Percentiles rank a stretch among this genome's conserved stretches.
phyloP scores from a whole-genome alignment of 108 stramenopile genomes.

The Nannochloropsis granulata region DNA sequence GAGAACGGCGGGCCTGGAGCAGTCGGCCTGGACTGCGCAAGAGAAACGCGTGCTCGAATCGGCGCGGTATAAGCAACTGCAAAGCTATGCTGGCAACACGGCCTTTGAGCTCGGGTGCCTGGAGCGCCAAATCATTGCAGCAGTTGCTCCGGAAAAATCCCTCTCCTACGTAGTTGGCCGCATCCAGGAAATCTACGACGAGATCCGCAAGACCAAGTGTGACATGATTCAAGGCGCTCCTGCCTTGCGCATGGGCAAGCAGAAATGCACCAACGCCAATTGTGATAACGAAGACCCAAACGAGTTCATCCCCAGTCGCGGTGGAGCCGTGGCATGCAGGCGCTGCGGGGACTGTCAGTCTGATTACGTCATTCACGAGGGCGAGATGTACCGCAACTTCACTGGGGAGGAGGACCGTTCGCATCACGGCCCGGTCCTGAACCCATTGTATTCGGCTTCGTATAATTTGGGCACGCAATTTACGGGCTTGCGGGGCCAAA shows the following conservation, averaged over 20 bases:
- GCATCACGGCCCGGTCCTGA: conserved; percentile 29
- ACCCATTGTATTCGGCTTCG: conserved; percentile 29
- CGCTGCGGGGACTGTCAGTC: neutral
- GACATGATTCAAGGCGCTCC: neutral
- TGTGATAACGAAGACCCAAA: neutral
- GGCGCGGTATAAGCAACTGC: neutral
- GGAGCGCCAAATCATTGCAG: neutral
- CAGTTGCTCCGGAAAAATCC: neutral
- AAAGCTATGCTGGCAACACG: neutral
- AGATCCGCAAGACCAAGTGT: neutral
- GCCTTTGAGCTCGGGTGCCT: neutral
- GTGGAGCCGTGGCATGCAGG: neutral
- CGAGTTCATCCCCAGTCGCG: neutral
- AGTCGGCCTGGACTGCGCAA: neutral
- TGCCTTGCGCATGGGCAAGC: neutral
- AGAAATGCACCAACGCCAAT: neutral
- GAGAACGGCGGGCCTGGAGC: neutral
- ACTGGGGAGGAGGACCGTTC: conserved; percentile 29
- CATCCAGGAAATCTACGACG: neutral
- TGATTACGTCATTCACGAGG: conserved; percentile 14
- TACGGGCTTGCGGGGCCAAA: neutral
- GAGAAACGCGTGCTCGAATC: neutral
- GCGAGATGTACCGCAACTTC: conserved; percentile 32
- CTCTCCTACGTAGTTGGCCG: neutral
- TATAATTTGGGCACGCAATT: conserved; percentile 26